phyloP scores from a whole-genome alignment of 176 grass and related monocot genomes.

The Oryza meridionalis region DNA sequence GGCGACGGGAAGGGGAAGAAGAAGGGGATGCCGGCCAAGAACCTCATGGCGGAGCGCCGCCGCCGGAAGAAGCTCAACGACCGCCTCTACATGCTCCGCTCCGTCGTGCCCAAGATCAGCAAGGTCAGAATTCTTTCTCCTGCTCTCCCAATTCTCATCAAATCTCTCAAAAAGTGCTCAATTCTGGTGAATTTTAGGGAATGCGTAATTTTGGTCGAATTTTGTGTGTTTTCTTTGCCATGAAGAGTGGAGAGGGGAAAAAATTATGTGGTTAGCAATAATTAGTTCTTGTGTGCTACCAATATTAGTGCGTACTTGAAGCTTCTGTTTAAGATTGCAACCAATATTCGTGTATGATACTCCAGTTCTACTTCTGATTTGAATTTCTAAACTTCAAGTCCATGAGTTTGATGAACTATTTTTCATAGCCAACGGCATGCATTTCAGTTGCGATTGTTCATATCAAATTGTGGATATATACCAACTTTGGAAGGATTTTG shows the following conservation, averaged over 20 bases:
- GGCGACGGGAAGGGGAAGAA: conserved; percentile 83
- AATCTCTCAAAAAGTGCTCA: not conserved
- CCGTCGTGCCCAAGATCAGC: conserved; percentile 98
- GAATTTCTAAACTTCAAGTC: not conserved
- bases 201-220: conserved; percentile 3
- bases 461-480: conserved; percentile 1
- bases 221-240: not conserved
- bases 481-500: not conserved
- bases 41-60: conserved; percentile 96
- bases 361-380: not conserved
- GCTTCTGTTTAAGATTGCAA: too few species aligned
- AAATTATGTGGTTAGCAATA: conserved; percentile 33
- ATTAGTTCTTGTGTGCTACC: too few species aligned
- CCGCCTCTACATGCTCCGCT: conserved; percentile 97
- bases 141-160: conserved; percentile 9
- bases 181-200: conserved; percentile 9
- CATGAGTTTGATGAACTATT: not conserved
- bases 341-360: not conserved
- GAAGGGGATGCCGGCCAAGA: conserved; percentile 97
- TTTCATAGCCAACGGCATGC: not conserved
- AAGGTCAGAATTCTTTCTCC: conserved; percentile 70
- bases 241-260: not conserved
- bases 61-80: conserved; percentile 99
- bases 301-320: too few species aligned
- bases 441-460: not conserved